A percentile compares a stretch with the other conserved stretches of the same genome.
Conservation (phyloP, 2,329 filamentous ascomycete species). For the Nigrospora oryzae region DNA sequence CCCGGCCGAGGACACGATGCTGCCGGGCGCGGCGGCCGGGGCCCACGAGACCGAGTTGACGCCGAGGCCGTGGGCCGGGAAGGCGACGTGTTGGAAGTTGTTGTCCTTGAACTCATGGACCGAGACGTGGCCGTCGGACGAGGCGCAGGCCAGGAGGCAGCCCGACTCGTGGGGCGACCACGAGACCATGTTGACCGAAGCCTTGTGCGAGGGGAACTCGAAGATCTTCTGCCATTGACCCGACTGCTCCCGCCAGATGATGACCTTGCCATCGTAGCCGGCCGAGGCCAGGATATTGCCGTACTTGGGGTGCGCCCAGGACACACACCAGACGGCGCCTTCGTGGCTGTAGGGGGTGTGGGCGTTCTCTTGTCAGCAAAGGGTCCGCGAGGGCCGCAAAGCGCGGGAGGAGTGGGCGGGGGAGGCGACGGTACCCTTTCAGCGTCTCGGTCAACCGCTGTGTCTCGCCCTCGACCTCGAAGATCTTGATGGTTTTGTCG, state of each 20-base stretch:
- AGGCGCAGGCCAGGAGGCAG: slow-evolving; percentile 89
- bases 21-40: slow-evolving; percentile 74
- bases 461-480: slow-evolving; percentile 89
- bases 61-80: slow-evolving; percentile 85
- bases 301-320: slow-evolving; percentile 97
- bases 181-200: slow-evolving; percentile 90
- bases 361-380: slow-evolving; percentile 8
- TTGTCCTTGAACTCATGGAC: slow-evolving; percentile 97
- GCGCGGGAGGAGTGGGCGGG: neutral
- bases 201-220: slow-evolving; percentile 88
- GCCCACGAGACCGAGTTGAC: slow-evolving; percentile 97
- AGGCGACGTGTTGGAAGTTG: slow-evolving; percentile 80
- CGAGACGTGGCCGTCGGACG: slow-evolving; percentile 85
- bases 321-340: slow-evolving; percentile 94
- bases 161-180: slow-evolving; percentile 97
- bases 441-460: slow-evolving; percentile 87
- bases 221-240: slow-evolving; percentile 78
- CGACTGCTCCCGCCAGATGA: slow-evolving; percentile 92
- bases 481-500: slow-evolving; percentile 98
- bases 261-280: slow-evolving; percentile 94
- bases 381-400: slow-evolving; percentile 1
- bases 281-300: slow-evolving; percentile 95
- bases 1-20: slow-evolving; percentile 63
- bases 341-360: slow-evolving; percentile 61
- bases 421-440: slow-evolving; percentile 62